phyloP scores from a whole-genome alignment of 1,139 yeast species.

The Blastobotrys indianensis region DNA sequence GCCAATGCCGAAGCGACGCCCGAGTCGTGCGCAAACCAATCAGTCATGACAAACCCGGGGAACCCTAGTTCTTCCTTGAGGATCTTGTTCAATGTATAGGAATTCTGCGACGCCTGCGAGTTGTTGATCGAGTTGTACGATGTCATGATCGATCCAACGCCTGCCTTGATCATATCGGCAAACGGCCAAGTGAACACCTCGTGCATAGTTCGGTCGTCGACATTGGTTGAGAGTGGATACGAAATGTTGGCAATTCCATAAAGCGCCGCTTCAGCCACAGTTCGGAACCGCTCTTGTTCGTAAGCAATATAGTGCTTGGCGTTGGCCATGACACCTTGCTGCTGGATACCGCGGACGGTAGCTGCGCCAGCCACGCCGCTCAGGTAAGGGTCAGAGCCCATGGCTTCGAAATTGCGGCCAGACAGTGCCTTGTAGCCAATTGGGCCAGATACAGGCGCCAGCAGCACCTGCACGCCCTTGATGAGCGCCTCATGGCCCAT shows the following conservation, averaged over 20 bases:
- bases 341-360: constrained; percentile 53
- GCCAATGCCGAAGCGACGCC: constrained; percentile 54
- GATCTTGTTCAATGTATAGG: constrained; percentile 48
- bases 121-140: constrained; percentile 55
- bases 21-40: constrained; percentile 55
- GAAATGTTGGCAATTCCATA: constrained; percentile 27
- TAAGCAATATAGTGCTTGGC: constrained; percentile 8
- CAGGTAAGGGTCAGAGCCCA: constrained; percentile 58
- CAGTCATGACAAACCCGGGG: constrained; percentile 61
- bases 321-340: constrained; percentile 45
- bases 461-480: constrained; percentile 55
- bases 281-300: constrained; percentile 24
- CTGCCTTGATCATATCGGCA: constrained; percentile 57
- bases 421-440: constrained; percentile 57
- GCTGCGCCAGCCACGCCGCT: constrained; percentile 54
- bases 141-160: constrained; percentile 61
- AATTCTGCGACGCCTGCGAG: constrained; percentile 56
- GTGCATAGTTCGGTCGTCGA: constrained; percentile 59
- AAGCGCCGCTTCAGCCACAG: constrained; percentile 20
- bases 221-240: constrained; percentile 37
- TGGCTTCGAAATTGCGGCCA: constrained; percentile 63
- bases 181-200: constrained; percentile 63
- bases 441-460: constrained; percentile 61
- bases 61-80: constrained; percentile 60
- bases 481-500: constrained; percentile 50